phyloP scores from a whole-genome alignment of 495 filamentous ascomycete species.

The Neurospora sp. region DNA sequence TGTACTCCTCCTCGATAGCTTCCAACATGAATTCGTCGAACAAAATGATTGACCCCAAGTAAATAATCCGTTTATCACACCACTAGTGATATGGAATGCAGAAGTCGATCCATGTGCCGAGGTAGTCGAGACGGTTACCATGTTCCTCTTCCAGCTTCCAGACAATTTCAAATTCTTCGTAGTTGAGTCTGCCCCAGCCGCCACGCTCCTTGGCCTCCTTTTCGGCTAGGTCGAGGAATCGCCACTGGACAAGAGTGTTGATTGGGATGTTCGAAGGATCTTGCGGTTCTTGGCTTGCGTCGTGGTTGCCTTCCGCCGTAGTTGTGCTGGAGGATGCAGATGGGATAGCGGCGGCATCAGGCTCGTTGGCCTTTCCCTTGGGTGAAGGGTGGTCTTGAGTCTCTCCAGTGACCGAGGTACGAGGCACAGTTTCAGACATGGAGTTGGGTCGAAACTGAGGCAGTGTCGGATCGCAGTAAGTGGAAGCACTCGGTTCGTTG shows the following conservation, averaged over 20 bases:
- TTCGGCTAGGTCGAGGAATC: slow-evolving; percentile 51
- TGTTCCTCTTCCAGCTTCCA: slow-evolving; percentile 53
- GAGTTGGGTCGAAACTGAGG: slow-evolving; percentile 49
- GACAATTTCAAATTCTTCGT: slow-evolving; percentile 60
- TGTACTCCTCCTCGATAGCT: neutral
- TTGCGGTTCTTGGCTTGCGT: neutral
- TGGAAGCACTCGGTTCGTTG: neutral
- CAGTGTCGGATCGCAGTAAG: slow-evolving; percentile 53
- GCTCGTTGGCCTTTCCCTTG: slow-evolving; percentile 8
- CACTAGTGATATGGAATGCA: slow-evolving; percentile 39
- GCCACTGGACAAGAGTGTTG: slow-evolving; percentile 36
- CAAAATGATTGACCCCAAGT: neutral
- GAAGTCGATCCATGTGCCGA: slow-evolving; percentile 81
- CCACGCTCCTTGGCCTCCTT: slow-evolving; percentile 58
- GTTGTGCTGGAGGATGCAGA: neutral
- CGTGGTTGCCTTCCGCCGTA: neutral
- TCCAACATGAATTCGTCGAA: neutral
- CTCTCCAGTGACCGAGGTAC: slow-evolving; percentile 1
- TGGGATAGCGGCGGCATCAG: neutral
- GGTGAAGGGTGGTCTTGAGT: neutral
- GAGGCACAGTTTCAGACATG: slow-evolving; percentile 6
- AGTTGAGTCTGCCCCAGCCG: slow-evolving; percentile 60
- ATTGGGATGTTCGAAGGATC: slow-evolving; percentile 9
- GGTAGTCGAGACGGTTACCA: slow-evolving; percentile 53
- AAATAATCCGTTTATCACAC: neutral